phyloP scores from a whole-genome alignment of 805 yeast species.

The Metahyphopichia silvanorum region DNA sequence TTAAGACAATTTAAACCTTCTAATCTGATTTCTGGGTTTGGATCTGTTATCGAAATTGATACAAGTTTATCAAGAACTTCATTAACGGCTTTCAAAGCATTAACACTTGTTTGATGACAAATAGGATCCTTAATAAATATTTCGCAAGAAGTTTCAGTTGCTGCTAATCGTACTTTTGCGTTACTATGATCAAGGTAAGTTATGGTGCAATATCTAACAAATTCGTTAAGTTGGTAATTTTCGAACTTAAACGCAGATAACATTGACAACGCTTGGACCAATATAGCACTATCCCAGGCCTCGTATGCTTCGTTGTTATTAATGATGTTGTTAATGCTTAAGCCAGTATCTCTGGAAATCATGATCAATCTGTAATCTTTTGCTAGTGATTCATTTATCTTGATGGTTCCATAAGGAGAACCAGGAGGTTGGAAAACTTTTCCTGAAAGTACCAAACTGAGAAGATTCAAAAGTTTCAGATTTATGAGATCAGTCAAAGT shows the following conservation, averaged over 20 bases:
- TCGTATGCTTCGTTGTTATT: constrained; percentile 30
- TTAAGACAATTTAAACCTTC: constrained; percentile 68
- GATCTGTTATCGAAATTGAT: constrained; percentile 84
- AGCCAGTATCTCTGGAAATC: constrained; percentile 65
- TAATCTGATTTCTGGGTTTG: constrained; percentile 77
- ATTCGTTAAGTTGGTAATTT: constrained; percentile 76
- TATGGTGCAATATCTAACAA: constrained; percentile 82
- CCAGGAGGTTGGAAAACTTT: constrained; percentile 82
- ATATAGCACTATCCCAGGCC: constrained; percentile 40
- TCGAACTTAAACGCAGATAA: constrained; percentile 71
- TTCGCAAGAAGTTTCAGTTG: constrained; percentile 79
- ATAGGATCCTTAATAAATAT: constrained; percentile 77
- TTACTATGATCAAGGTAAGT: constrained; percentile 78
- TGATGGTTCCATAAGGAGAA: constrained; percentile 63
- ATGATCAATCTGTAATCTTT: constrained; percentile 72
- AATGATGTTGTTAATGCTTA: constrained; percentile 31
- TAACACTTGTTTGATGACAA: constrained; percentile 76
- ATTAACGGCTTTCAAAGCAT: constrained; percentile 78
- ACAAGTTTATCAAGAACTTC: constrained; percentile 80
- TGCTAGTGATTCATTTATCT: constrained; percentile 64
- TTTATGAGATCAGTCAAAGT: constrained; percentile 73
- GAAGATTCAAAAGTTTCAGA: constrained; percentile 62
- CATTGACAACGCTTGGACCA: constrained; percentile 78
- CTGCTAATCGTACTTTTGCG: constrained; percentile 75
- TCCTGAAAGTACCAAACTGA: constrained; percentile 79